Conservation (phyloP, 331 rosid species). For the Quercus lobata region DNA sequence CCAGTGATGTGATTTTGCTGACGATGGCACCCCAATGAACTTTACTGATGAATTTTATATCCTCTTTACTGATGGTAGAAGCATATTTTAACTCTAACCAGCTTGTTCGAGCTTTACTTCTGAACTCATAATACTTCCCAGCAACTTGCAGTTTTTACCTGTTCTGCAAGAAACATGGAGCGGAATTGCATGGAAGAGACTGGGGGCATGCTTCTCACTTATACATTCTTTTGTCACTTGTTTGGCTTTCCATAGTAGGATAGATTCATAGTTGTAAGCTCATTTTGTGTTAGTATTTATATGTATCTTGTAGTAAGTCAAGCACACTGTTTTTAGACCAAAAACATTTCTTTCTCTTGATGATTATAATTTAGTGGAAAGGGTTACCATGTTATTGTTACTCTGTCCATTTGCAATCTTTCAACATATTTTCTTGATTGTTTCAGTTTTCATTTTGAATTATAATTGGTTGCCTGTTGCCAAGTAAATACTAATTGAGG, state of each 20-base stretch:
- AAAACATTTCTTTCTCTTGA: no score
- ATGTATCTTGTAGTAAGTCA: neutral
- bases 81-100: neutral
- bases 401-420: no score
- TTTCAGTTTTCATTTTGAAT: no score
- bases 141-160: neutral
- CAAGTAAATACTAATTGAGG: no score
- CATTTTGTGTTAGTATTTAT: neutral
- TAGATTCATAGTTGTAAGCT: neutral
- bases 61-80: neutral
- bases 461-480: no score
- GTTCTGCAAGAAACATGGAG: neutral
- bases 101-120: neutral
- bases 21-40: neutral
- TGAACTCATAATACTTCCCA: neutral
- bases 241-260: neutral
- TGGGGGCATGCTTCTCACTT: neutral
- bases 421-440: no score
- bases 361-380: no score
- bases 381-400: no score
- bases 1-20: no score
- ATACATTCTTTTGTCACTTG: neutral
- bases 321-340: neutral
- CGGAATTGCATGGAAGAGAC: neutral
- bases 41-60: neutral